Evolutionary conservation across 805 yeast species (phyloP).

Genomic region (Saccharomycopsis sp.): DNA sequence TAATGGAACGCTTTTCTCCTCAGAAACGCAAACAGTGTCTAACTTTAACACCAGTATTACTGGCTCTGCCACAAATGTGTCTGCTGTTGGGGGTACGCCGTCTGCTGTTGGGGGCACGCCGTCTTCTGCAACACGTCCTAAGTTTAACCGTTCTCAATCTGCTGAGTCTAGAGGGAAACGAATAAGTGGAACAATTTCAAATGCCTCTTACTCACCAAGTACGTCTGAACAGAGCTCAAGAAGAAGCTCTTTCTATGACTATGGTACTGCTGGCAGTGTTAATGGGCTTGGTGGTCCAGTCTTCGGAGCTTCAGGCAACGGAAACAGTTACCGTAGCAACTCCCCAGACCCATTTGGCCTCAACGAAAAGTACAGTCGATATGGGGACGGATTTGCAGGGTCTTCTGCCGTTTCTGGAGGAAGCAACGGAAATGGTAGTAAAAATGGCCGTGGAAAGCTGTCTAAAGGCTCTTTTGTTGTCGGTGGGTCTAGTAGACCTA

Average conservation of each 20-base stretch:
- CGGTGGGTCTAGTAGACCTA: neutral
- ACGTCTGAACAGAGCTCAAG: constrained; percentile 21
- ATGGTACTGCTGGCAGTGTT: constrained; percentile 15
- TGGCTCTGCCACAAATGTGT: neutral
- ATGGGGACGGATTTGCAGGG: neutral
- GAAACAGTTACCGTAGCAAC: constrained; percentile 7
- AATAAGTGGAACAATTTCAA: constrained; percentile 11
- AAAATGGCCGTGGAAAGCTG: neutral
- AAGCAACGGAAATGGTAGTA: neutral
- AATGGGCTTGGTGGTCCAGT: neutral
- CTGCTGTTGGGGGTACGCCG: neutral
- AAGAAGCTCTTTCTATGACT: constrained; percentile 21
- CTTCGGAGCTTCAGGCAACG: neutral
- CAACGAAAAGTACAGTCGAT: neutral
- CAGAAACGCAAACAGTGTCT: constrained; percentile 17
- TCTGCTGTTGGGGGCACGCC: neutral
- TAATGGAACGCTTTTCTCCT: constrained; percentile 19
- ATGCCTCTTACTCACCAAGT: constrained; percentile 19
- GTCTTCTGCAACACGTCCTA: neutral
- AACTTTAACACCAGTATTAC: neutral
- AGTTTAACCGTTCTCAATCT: constrained; percentile 10
- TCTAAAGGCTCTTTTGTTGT: neutral
- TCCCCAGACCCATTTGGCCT: constrained; percentile 16
- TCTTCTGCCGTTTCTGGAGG: neutral
- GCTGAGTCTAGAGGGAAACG: constrained; percentile 7